Conservation (phyloP, 2,329 filamentous ascomycete genomes). For the Phialocephala subalpina region DNA sequence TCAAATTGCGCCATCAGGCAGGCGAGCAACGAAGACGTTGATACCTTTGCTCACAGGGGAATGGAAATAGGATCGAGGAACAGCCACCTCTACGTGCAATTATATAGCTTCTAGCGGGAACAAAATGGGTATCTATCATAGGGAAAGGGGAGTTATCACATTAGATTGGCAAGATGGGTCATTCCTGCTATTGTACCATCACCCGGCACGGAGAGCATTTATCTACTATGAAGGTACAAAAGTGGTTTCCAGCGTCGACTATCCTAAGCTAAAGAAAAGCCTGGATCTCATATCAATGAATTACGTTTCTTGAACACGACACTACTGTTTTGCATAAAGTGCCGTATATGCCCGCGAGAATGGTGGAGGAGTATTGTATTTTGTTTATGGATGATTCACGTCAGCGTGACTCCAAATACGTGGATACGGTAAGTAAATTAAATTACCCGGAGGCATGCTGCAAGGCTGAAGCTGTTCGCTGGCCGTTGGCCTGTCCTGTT, state of each 20-base stretch:
- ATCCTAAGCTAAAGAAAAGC: background rate
- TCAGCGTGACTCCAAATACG: no score
- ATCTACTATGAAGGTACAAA: background rate
- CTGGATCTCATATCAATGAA: background rate
- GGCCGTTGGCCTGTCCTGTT: background rate
- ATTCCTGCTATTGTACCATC: conserved; percentile 1
- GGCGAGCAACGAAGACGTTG: background rate
- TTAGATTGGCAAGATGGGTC: conserved; percentile 1
- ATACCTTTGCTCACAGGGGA: background rate
- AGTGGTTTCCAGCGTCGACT: background rate
- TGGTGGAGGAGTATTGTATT: no score
- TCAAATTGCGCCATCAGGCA: conserved; percentile 64
- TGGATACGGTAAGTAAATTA: no score
- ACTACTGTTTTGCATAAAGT: background rate
- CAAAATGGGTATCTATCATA: conserved; percentile 2
- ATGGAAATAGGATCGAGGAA: background rate
- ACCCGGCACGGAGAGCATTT: background rate
- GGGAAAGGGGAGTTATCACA: background rate
- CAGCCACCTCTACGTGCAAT: background rate
- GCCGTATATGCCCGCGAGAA: no score
- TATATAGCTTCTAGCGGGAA: background rate
- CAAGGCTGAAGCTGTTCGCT: background rate
- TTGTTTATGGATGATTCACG: no score
- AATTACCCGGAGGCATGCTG: background rate
- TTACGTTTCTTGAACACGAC: background rate